Percentiles rank a stretch among this genome's conserved stretches.
Evolutionary conservation across 2,329 filamentous ascomycete genomes (phyloP).

Genomic region (Penicillium sp.): DNA sequence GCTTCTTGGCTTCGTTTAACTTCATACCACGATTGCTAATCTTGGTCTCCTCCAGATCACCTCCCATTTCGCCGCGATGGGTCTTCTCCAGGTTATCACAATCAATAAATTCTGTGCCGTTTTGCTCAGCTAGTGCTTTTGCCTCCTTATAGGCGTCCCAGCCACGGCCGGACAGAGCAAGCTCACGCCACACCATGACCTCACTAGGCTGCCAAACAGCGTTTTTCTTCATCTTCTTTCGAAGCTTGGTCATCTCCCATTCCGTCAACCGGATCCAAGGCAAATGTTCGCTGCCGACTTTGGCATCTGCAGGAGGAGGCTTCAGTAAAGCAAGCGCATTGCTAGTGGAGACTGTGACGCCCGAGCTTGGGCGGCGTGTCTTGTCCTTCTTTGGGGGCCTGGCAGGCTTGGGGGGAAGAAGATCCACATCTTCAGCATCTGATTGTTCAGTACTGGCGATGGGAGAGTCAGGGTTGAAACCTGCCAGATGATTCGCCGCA

Average conservation of each 20-base stretch:
- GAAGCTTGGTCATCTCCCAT: conserved; percentile 64
- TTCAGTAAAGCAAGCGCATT: conserved; percentile 59
- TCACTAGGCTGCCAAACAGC: conserved; percentile 66
- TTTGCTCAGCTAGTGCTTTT: conserved; percentile 50
- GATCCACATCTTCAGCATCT: conserved; percentile 35
- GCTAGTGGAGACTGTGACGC: conserved; percentile 52
- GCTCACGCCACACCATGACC: conserved; percentile 64
- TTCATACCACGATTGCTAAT: conserved; percentile 60
- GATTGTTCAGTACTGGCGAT: conserved; percentile 49
- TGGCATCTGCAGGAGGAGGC: conserved; percentile 59
- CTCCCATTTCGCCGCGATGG: conserved; percentile 41
- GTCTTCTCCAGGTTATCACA: conserved; percentile 49
- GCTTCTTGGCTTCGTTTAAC: conserved; percentile 60
- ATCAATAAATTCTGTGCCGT: conserved; percentile 57
- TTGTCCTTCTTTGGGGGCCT: conserved; percentile 45
- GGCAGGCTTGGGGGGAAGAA: conserved; percentile 11
- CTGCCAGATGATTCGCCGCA: conserved; percentile 36
- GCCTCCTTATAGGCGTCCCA: conserved; percentile 51
- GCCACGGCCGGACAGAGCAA: conserved; percentile 58
- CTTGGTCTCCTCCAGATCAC: conserved; percentile 47
- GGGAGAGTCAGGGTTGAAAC: conserved; percentile 44
- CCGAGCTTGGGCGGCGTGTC: conserved; percentile 25
- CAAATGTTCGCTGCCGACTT: conserved; percentile 58
- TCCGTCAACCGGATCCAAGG: conserved; percentile 66
- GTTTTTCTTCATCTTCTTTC: conserved; percentile 70